phyloP scores from a whole-genome alignment of 2,329 filamentous ascomycete genomes.

The Tolypocladium endophyticum region DNA sequence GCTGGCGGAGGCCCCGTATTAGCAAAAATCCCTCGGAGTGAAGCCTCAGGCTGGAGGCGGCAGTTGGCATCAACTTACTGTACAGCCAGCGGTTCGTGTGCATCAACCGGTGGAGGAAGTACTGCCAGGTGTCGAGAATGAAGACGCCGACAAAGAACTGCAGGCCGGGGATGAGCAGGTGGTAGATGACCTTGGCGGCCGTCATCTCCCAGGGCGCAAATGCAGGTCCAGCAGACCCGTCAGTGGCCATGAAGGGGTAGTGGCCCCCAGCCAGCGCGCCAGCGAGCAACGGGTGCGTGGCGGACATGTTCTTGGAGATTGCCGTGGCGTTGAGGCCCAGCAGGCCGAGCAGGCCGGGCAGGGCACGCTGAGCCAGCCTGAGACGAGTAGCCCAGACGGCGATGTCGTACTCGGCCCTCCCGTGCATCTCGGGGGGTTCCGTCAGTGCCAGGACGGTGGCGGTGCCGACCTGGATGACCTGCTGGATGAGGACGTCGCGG shows the following conservation, averaged over 20 bases:
- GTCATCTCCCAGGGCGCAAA: conserved; percentile 79
- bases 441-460: conserved; percentile 57
- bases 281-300: conserved; percentile 62
- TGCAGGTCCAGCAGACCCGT: conserved; percentile 52
- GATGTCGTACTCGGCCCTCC: conserved; percentile 76
- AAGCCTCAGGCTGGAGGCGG: background rate
- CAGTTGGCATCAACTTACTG: conserved; percentile 46
- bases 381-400: conserved; percentile 82
- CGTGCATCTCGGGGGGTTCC: conserved; percentile 63
- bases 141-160: conserved; percentile 68
- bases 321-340: conserved; percentile 67
- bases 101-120: conserved; percentile 93
- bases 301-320: conserved; percentile 64
- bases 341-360: conserved; percentile 60
- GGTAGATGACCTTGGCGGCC: conserved; percentile 69
- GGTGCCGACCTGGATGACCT: conserved; percentile 73
- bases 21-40: conserved; percentile 14
- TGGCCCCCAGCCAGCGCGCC: conserved; percentile 68
- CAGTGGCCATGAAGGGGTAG: conserved; percentile 58
- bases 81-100: conserved; percentile 97
- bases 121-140: conserved; percentile 93
- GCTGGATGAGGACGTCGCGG: conserved; percentile 84
- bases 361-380: conserved; percentile 64
- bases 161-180: conserved; percentile 60
- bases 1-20: conserved; percentile 46